Evolutionary conservation across 1,139 yeast species (phyloP), one percentile per base, ranked within the genome.

Genomic region (Candida sanyaensis): DNA sequence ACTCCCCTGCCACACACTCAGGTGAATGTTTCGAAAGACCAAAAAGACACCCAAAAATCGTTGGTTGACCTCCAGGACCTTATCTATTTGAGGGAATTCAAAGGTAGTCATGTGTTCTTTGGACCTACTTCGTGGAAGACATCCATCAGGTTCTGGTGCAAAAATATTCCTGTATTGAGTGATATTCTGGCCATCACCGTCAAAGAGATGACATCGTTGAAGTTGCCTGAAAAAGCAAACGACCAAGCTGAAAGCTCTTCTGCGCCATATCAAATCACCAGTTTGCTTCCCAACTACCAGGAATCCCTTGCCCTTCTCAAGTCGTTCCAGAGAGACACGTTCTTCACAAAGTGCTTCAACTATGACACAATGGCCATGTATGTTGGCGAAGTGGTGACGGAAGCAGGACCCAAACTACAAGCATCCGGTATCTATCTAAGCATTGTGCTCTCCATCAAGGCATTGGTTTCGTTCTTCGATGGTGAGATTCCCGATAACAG

Each of bases 91-190:
- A 37, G 26, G 23, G 40, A 37, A 11, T 37, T 26, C n/a, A 37
- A 37, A 7, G 40, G 31, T 7, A 37, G 30, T 11, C 40, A 24
- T 6, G n/a, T 37, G 9, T 37, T 37, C n/a, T 37, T 37, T n/a
- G 40, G 40, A 8, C 31, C 40, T 12, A 37, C 40, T 6, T n/a
- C 29, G 12, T 37, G 40, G 31, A 37, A 37, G n/a, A 27, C 40
- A 5, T 26, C 11, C 31, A 11, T 37, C 9, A 11, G 2, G 23
- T 27, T 26, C 23, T 26, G 31, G 23, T 12, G 31, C 12, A 26
- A n/a, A n/a, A 27, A 5, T 5, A 7, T 24, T 13, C 40, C 40
- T 8, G 31, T 27, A 8, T 11, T 37, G 31, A n/a, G 31, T 11
- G 31, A 26, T 13, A 37, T 37, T 8, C 31, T 37, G 31, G 30